A percentile compares a stretch with the other conserved stretches of the same genome.
Conservation (phyloP, 805 yeast species). For the Kluyveromyces aestuarii region DNA sequence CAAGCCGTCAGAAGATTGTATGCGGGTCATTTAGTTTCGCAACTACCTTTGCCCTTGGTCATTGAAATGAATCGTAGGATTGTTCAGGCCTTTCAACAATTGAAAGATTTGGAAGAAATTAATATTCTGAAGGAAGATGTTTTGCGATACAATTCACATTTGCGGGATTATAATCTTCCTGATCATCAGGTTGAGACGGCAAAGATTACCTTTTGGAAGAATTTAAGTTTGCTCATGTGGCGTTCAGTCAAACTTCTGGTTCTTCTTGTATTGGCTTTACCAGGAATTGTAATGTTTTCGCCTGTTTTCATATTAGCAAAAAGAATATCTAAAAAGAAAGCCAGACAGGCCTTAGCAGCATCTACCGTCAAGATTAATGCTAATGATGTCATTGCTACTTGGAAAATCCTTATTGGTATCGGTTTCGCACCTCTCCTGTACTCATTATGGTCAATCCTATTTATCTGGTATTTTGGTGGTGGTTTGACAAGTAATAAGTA, state of each 20-base stretch:
- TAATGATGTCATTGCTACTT: conserved; percentile 90
- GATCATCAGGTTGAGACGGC: conserved; percentile 44
- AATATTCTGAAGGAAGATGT: conserved; percentile 54
- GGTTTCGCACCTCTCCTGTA: conserved; percentile 84
- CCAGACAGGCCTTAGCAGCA: conserved; percentile 67
- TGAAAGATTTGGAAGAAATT: conserved; percentile 60
- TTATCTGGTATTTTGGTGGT: conserved; percentile 32
- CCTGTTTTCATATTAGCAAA: conserved; percentile 83
- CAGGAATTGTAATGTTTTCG: conserved; percentile 80
- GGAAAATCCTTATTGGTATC: conserved; percentile 88
- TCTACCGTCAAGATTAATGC: conserved; percentile 89
- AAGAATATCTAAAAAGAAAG: conserved; percentile 61
- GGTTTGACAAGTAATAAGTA: conserved; percentile 26
- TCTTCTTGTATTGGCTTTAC: conserved; percentile 59
- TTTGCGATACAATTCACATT: conserved; percentile 61
- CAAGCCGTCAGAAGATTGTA: conserved; percentile 90
- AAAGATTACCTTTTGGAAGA: conserved; percentile 40
- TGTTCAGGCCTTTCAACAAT: conserved; percentile 71
- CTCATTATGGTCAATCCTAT: conserved; percentile 64
- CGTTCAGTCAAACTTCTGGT: conserved; percentile 50
- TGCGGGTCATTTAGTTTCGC: conserved; percentile 60
- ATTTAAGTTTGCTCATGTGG: conserved; percentile 42
- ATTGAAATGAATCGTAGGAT: conserved; percentile 88
- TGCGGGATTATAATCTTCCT: conserved; percentile 55
- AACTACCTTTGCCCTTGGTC: conserved; percentile 70